Evolutionary conservation across 495 filamentous ascomycete genomes (phyloP).

Genomic region (Beverwykella pulmonaria): DNA sequence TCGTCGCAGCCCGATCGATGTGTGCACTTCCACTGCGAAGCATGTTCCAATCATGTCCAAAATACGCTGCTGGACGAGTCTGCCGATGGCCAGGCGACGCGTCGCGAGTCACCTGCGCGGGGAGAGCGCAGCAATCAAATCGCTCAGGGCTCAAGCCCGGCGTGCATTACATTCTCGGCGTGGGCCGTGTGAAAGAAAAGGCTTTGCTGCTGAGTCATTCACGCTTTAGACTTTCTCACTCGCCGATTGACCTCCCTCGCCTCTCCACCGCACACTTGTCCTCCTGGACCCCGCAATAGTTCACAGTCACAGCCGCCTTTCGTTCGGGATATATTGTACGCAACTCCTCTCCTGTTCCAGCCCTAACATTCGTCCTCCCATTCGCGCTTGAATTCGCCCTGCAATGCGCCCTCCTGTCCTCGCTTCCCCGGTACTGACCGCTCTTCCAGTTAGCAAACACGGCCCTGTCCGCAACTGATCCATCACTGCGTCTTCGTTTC

Average conservation of each 20-base stretch:
- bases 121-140: background rate
- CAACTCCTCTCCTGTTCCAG: background rate
- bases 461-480: slow-evolving; percentile 18
- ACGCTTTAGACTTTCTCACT: background rate
- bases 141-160: background rate
- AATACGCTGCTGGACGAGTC: background rate
- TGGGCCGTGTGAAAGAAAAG: slow-evolving; percentile 17
- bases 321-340: slow-evolving; percentile 5
- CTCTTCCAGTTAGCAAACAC: slow-evolving; percentile 2
- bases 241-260: background rate
- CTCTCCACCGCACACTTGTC: slow-evolving; percentile 25
- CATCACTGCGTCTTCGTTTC: background rate
- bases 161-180: background rate
- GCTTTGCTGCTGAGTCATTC: background rate
- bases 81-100: background rate
- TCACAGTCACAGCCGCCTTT: background rate
- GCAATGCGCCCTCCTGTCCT: background rate
- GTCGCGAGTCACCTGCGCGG: background rate
- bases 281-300: slow-evolving; percentile 25
- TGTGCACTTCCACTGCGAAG: background rate
- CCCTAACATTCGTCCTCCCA: background rate
- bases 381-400: too few species aligned
- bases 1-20: background rate
- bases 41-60: background rate
- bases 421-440: slow-evolving; percentile 10